phyloP scores from a whole-genome alignment of 208 protist genomes.

The Crithidia expoeki region DNA sequence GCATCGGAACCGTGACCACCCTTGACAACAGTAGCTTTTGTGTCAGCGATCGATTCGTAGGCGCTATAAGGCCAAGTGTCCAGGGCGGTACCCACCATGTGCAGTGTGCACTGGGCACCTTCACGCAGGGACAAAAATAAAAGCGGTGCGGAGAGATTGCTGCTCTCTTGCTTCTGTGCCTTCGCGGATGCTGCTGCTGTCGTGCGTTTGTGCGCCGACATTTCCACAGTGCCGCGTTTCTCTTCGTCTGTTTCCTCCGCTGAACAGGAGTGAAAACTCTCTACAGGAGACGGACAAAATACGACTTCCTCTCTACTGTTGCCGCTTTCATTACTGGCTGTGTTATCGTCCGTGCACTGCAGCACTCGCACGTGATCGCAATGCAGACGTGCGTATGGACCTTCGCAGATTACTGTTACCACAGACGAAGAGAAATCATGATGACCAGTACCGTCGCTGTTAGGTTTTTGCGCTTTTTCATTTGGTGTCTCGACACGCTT shows the following conservation, averaged over 20 bases:
- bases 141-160: slow-evolving; percentile 4
- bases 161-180: too few species aligned
- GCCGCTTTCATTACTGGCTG: background rate
- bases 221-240: too few species aligned
- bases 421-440: background rate
- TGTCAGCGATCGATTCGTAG: background rate
- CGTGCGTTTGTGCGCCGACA: too few species aligned
- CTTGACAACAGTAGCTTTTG: too few species aligned
- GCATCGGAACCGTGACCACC: too few species aligned
- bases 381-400: slow-evolving; percentile 27
- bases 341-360: background rate
- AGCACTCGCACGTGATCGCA: slow-evolving; percentile 23
- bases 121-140: slow-evolving; percentile 19
- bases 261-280: background rate
- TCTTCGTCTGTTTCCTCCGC: too few species aligned
- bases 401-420: slow-evolving; percentile 13
- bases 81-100: slow-evolving; percentile 26
- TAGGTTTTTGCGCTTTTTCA: too few species aligned
- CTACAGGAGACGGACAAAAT: background rate
- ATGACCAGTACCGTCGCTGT: too few species aligned
- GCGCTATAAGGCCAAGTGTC: slow-evolving; percentile 22
- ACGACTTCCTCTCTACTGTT: background rate
- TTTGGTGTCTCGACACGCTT: too few species aligned
- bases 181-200: too few species aligned
- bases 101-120: slow-evolving; percentile 30